Percentiles rank a stretch among this genome's conserved stretches.
Evolutionary conservation across 1,139 yeast species (phyloP).

Genomic region (Blastobotrys elegans): DNA sequence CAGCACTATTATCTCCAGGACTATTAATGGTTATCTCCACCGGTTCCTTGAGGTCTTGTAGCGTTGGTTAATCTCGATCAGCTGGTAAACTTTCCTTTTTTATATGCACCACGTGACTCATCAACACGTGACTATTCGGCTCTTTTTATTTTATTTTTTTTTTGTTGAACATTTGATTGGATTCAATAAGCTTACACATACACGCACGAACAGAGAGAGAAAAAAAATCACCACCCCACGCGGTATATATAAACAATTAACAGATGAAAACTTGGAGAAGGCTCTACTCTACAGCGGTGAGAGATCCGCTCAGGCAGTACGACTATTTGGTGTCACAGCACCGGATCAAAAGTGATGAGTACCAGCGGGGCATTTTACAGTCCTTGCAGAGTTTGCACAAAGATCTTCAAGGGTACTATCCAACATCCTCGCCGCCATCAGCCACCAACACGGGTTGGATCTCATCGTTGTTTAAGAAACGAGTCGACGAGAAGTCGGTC

Average conservation of each 20-base stretch:
- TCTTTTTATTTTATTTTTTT: too few species aligned
- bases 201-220: background rate
- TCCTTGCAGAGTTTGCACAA: constrained; percentile 27
- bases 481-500: constrained; percentile 13
- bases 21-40: too few species aligned
- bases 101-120: too few species aligned
- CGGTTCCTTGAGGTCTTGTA: too few species aligned
- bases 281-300: constrained; percentile 3
- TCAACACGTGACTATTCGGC: too few species aligned
- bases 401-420: background rate
- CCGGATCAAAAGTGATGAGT: constrained; percentile 56
- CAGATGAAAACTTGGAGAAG: background rate
- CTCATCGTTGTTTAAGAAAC: constrained; percentile 2
- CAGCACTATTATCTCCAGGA: too few species aligned
- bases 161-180: too few species aligned
- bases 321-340: constrained; percentile 50
- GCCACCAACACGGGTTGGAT: constrained; percentile 17
- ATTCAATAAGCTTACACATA: too few species aligned
- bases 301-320: constrained; percentile 55
- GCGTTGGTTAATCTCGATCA: too few species aligned
- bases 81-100: too few species aligned
- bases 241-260: background rate
- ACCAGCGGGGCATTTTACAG: constrained; percentile 42
- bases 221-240: background rate
- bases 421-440: constrained; percentile 14